phyloP scores from a whole-genome alignment of 164 flowering plant species.

The Kalanchoe fedtschenkoi region DNA sequence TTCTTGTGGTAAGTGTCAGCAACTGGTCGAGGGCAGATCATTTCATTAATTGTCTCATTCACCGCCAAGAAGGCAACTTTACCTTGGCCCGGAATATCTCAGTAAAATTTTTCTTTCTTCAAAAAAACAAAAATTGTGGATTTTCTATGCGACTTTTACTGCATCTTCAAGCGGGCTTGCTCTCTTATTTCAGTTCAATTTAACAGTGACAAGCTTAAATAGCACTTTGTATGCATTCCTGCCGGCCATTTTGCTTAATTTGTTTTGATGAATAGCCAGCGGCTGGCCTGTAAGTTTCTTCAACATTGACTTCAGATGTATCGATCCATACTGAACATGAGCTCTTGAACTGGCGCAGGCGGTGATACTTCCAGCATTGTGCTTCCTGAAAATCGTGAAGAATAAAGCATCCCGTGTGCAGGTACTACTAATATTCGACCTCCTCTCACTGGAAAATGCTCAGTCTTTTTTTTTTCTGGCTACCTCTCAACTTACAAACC shows the following conservation, averaged over 20 bases:
- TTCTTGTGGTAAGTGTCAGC: constrained; percentile 53
- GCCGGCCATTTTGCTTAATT: too few species aligned
- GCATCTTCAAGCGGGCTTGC: too few species aligned
- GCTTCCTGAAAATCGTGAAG: constrained; percentile 50
- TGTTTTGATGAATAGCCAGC: background rate
- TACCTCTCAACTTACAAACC: background rate
- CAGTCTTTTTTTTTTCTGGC: background rate
- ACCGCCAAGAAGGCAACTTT: background rate
- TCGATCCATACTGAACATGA: too few species aligned
- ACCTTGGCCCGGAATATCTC: too few species aligned
- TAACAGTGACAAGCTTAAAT: too few species aligned
- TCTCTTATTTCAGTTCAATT: too few species aligned
- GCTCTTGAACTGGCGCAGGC: constrained; percentile 30
- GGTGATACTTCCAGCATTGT: constrained; percentile 59
- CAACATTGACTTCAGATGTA: too few species aligned
- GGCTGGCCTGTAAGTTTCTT: background rate
- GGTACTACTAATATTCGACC: constrained; percentile 23
- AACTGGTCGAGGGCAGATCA: too few species aligned
- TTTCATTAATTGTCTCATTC: background rate
- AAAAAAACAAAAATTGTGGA: too few species aligned
- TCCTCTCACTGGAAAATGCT: background rate
- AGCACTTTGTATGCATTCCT: too few species aligned
- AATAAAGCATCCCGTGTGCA: constrained; percentile 45
- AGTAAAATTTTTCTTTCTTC: too few species aligned
- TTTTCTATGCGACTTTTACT: too few species aligned